phyloP scores from a whole-genome alignment of 306 rosid species.

The Nissolia schottii region DNA sequence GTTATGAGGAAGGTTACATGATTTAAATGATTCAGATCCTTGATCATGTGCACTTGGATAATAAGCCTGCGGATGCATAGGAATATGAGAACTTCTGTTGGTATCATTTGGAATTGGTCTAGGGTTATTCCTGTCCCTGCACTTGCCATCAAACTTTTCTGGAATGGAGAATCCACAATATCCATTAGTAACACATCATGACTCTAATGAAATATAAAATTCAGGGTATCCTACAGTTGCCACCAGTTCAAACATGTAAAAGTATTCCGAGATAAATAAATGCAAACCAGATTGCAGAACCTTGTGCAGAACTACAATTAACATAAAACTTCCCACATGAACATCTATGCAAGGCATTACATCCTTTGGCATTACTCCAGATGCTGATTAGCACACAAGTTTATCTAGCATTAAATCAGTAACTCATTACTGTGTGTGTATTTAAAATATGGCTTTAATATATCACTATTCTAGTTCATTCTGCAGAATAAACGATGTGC shows the following conservation, averaged over 20 bases:
- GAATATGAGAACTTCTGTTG: conserved; percentile 26
- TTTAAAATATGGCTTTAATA: background rate
- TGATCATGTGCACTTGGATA: conserved; percentile 35
- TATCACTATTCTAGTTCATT: background rate
- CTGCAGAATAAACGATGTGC: background rate
- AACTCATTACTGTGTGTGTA: background rate
- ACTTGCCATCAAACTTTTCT: conserved; percentile 42
- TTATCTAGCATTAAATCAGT: background rate
- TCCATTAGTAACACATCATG: conserved; percentile 34
- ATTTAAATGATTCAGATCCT: conserved; percentile 35
- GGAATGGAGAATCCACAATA: conserved; percentile 39
- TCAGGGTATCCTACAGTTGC: background rate
- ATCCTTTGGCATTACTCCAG: background rate
- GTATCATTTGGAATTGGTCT: conserved; percentile 29
- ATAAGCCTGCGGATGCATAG: conserved; percentile 21
- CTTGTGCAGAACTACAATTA: background rate
- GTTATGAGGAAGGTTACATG: conserved; percentile 37
- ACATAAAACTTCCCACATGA: background rate
- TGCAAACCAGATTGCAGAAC: background rate
- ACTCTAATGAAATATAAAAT: conserved; percentile 26
- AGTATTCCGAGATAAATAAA: background rate
- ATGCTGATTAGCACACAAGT: background rate
- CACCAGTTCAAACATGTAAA: background rate
- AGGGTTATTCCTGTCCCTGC: conserved; percentile 36
- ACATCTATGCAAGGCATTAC: background rate